Conservation (phyloP, 108 stramenopile species). For the Schizochytrium sp. region DNA sequence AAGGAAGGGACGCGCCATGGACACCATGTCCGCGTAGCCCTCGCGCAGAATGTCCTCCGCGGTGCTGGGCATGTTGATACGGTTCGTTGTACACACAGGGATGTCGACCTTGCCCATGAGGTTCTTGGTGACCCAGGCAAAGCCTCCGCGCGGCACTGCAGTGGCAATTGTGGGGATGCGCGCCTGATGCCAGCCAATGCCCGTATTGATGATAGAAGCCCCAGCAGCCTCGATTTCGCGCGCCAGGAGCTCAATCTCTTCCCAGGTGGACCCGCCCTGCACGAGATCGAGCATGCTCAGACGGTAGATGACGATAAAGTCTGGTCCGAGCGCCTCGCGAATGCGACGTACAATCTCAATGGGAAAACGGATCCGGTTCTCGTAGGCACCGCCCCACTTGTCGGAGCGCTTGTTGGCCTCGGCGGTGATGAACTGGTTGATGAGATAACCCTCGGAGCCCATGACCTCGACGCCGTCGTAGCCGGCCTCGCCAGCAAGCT, state of each 20-base stretch:
- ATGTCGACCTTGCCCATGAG: conserved; percentile 57
- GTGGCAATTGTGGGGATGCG: conserved; percentile 95
- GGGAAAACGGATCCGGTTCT: conserved; percentile 76
- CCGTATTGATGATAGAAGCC: conserved; percentile 90
- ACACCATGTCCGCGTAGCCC: conserved; percentile 76
- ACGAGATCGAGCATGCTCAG: conserved; percentile 90
- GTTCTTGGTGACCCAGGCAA: conserved; percentile 75
- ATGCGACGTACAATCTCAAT: conserved; percentile 76
- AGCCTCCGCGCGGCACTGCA: conserved; percentile 85
- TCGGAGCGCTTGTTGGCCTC: conserved; percentile 80
- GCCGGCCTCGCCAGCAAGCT: conserved; percentile 74
- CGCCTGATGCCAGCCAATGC: conserved; percentile 99
- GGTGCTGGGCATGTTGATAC: conserved; percentile 83
- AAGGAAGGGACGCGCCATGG: conserved; percentile 91
- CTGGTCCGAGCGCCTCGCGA: conserved; percentile 58
- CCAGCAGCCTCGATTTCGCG: conserved; percentile 73
- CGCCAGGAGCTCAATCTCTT: conserved; percentile 76
- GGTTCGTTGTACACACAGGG: conserved; percentile 88
- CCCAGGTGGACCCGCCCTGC: conserved; percentile 79
- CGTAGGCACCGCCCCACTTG: conserved; percentile 82
- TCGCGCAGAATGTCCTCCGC: conserved; percentile 65
- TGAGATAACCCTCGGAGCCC: conserved; percentile 91
- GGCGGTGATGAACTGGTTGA: conserved; percentile 83
- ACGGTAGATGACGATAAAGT: conserved; percentile 94
- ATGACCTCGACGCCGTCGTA: conserved; percentile 98